Evolutionary conservation across 768 basidiomycete genomes (phyloP), one percentile per base, ranked within the genome.

Genomic region (Naganishia antarctica): DNA sequence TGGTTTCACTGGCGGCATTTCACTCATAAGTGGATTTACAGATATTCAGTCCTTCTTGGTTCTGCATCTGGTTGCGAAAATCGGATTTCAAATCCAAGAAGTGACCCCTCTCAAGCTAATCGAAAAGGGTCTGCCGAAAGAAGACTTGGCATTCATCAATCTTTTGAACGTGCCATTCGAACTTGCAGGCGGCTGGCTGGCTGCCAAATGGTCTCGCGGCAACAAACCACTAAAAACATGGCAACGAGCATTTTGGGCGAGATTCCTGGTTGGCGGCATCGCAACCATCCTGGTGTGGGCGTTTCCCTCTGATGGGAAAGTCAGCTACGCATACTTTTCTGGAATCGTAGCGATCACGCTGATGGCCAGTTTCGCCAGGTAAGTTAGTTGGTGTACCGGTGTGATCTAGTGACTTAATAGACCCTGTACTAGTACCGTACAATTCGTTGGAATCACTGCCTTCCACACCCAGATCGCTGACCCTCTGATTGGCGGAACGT

Each of bases 131-230:
- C 82, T 99, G 60, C 88, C 86, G 64, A 87, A 92, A 43, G 96
- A 98, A 80, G 96, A 99, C 71, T 82, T 98, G 41, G 92, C 96
- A n/a, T 82, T 92, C 16, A 88, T 91, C 3, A 93, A 94, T 46
- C 84, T 98, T 41, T 87, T 98, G 68, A 96, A 99, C 78, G 97
- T 98, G 70, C 96, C 96, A 1, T 94, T 96, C 79, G 93, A 98
- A 80, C 91, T 99, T 57, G 73, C 89, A 63, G 92, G 90, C 23
- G 94, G 94, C 6, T 98, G 89, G 87, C 80, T 94, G 26, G 91
- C 93, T 1, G 94, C 91, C 3, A 86, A 85, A 69, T 97, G 91
- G 91, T 87, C 90, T 5, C 15, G 86, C 81, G 92, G 41, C 84
- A 86, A 21, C 89, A 90, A 12, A 32, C 71, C 68, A 25, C 65